These are phyloP conservation scores for Tolypocladium capitatum DNA, from an alignment of 2,329 filamentous ascomycete species.

Conservation along the genomic window DNA sequence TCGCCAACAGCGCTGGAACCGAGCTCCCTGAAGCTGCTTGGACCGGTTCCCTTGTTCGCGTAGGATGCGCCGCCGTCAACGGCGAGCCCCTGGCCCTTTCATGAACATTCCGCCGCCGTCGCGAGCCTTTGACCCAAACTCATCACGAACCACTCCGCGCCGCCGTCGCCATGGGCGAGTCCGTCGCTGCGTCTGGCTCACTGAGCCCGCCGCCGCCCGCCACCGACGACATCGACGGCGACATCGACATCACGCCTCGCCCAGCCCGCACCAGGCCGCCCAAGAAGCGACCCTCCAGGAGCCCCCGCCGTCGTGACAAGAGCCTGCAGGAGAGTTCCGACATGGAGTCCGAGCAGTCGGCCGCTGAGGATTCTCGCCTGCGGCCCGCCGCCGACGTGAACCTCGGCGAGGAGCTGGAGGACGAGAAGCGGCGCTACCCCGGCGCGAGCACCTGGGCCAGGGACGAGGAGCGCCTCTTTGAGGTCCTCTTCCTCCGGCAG, in stretches of 20 bases:
- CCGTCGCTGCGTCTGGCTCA: neutral
- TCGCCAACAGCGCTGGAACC: neutral
- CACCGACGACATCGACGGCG: neutral
- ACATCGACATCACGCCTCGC: neutral
- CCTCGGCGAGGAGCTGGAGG: conserved; percentile 24
- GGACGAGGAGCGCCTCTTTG: conserved; percentile 32
- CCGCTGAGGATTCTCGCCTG: neutral
- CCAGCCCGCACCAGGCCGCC: neutral
- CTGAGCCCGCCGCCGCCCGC: neutral
- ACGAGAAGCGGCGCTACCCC: conserved; percentile 27
- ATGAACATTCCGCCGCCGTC: neutral
- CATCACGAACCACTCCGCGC: neutral
- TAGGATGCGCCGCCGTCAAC: no score
- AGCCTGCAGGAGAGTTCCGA: neutral
- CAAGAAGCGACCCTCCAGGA: neutral
- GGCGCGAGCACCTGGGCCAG: conserved; percentile 35
- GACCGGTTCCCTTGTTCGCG: no score
- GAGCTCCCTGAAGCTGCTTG: neutral
- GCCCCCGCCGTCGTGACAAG: neutral
- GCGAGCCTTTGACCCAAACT: neutral
- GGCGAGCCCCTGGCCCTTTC: no score
- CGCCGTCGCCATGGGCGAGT: neutral
- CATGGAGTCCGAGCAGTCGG: neutral
- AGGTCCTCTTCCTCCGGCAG: conserved; percentile 27
- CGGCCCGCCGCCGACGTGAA: neutral